Percentiles rank a stretch among this genome's conserved stretches.
Conservation (phyloP, 2,329 filamentous ascomycete species). For the Aspergillus fructus region DNA sequence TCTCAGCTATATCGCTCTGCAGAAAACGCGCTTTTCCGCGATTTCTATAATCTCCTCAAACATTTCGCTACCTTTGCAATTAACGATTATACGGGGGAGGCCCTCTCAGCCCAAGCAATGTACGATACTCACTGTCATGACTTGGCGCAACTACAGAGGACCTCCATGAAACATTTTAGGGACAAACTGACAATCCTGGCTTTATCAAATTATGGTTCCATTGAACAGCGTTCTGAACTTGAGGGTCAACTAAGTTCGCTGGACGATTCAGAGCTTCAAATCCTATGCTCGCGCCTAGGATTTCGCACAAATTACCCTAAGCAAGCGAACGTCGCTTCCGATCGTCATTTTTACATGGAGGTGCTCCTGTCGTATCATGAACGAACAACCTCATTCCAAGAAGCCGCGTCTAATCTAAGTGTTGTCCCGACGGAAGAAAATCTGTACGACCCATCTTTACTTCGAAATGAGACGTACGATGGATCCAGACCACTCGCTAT, state of each 20-base stretch:
- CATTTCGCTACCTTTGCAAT: constrained; percentile 89
- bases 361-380: constrained; percentile 74
- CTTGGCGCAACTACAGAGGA: constrained; percentile 76
- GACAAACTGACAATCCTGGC: constrained; percentile 89
- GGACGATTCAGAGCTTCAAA: constrained; percentile 69
- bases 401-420: constrained; percentile 67
- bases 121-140: constrained; percentile 76
- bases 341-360: constrained; percentile 56
- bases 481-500: constrained; percentile 84
- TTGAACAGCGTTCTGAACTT: constrained; percentile 78
- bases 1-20: constrained; percentile 77
- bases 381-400: constrained; percentile 77
- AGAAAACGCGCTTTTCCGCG: constrained; percentile 73
- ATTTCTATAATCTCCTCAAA: constrained; percentile 74
- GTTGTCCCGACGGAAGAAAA: constrained; percentile 79
- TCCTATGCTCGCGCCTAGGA: constrained; percentile 70
- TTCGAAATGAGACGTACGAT: constrained; percentile 83
- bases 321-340: constrained; percentile 64
- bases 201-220: constrained; percentile 85
- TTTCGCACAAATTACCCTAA: constrained; percentile 80
- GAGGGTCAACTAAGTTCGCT: constrained; percentile 71
- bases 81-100: constrained; percentile 82
- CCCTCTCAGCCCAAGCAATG: constrained; percentile 69
- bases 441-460: constrained; percentile 75
- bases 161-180: constrained; percentile 77